Percentiles rank a stretch among this genome's conserved stretches.
phyloP scores from a whole-genome alignment of 192 early-diverging fungal genomes.

The Backusella circina region DNA sequence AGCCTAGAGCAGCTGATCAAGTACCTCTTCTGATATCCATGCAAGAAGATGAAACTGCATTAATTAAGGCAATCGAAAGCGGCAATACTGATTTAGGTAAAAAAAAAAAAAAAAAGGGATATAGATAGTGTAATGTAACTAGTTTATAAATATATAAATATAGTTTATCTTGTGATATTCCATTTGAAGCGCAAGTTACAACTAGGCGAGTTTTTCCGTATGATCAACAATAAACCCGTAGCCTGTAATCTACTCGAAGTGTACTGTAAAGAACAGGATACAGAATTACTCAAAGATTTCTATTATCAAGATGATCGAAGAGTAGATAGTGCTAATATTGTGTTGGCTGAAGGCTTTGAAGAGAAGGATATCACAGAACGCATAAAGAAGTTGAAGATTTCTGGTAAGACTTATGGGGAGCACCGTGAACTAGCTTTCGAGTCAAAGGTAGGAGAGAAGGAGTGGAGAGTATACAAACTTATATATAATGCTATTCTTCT shows the following conservation, averaged over 20 bases:
- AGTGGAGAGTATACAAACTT: no score
- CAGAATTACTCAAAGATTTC: constrained; percentile 83
- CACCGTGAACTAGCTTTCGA: constrained; percentile 72
- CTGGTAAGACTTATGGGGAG: constrained; percentile 69
- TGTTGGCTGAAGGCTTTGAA: constrained; percentile 49
- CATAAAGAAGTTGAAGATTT: constrained; percentile 68
- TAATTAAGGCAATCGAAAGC: constrained; percentile 89
- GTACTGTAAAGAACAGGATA: constrained; percentile 75
- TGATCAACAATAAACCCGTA: constrained; percentile 74
- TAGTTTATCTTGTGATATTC: constrained; percentile 88
- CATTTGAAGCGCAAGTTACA: constrained; percentile 83
- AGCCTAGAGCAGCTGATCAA: constrained; percentile 90
- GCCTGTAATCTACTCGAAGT: constrained; percentile 84
- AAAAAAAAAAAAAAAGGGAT: not conserved
- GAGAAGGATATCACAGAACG: constrained; percentile 52
- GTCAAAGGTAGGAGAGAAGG: constrained; percentile 60
- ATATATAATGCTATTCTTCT: constrained; percentile 26
- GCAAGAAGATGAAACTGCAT: constrained; percentile 84
- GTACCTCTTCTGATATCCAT: constrained; percentile 93
- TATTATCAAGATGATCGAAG: constrained; percentile 95
- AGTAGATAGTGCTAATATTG: constrained; percentile 59
- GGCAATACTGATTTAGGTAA: constrained; percentile 91
- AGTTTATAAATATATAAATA: not conserved
- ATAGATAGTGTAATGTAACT: not conserved
- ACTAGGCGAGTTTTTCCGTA: constrained; percentile 87